These are phyloP conservation scores for Ophiocordyceps polyrhachis-furcata DNA, from an alignment of 2,329 filamentous ascomycete genomes.

Conservation along the genomic window DNA sequence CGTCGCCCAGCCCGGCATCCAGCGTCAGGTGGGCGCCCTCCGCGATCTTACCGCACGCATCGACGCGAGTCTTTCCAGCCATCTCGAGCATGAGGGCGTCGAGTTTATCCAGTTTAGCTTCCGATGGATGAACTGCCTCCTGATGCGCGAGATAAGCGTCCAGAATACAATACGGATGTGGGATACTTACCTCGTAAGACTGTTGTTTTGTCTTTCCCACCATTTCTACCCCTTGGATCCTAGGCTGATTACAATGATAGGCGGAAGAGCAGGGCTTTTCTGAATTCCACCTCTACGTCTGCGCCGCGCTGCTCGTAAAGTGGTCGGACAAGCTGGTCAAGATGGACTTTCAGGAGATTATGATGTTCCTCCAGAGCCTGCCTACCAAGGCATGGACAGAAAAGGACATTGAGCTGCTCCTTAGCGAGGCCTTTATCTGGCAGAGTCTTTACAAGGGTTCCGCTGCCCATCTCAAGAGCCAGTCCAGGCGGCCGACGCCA, in stretches of 20 bases:
- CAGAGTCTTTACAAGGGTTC: constrained; percentile 93
- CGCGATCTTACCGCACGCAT: constrained; percentile 84
- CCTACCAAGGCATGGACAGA: constrained; percentile 92
- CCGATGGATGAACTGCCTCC: constrained; percentile 96
- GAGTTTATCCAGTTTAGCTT: constrained; percentile 99
- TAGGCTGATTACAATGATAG: constrained; percentile 27
- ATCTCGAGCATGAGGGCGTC: constrained; percentile 76
- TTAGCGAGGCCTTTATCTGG: constrained; percentile 98
- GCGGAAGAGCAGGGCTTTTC: constrained; percentile 98
- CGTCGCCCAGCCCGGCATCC: constrained; percentile 89
- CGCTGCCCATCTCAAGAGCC: constrained; percentile 62
- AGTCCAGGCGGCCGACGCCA: constrained; percentile 16
- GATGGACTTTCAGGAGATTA: constrained; percentile 97
- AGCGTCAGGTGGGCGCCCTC: constrained; percentile 75
- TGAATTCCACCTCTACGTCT: constrained; percentile 95
- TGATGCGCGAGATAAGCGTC: constrained; percentile 95
- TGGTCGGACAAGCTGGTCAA: constrained; percentile 90
- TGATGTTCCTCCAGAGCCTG: constrained; percentile 97
- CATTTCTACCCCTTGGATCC: background rate
- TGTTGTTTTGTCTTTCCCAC: background rate
- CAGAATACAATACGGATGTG: constrained; percentile 97
- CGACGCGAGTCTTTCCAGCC: constrained; percentile 64
- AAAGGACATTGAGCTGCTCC: constrained; percentile 87
- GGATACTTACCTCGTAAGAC: constrained; percentile 88
- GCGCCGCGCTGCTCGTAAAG: constrained; percentile 92